Percentiles rank a stretch among this genome's conserved stretches.
These are phyloP conservation scores for Hericium rajendrae DNA, from an alignment of 768 basidiomycete species.

Conservation along the genomic window DNA sequence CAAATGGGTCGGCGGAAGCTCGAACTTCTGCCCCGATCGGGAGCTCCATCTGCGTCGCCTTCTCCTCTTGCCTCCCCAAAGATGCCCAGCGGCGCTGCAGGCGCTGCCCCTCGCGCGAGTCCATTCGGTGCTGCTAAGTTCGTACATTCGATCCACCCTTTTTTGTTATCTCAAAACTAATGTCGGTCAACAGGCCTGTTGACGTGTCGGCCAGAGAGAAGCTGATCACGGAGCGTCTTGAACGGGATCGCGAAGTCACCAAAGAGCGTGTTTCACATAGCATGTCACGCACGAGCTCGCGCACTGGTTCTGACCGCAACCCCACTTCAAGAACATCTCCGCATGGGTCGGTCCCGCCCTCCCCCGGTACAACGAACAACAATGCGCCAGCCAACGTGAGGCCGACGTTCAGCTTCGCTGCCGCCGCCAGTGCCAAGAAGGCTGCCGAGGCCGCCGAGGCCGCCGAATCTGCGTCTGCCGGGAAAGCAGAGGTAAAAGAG, in stretches of 20 bases:
- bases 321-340: constrained; percentile 19
- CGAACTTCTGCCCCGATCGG: constrained; percentile 76
- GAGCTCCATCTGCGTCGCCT: constrained; percentile 51
- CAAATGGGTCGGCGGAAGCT: constrained; percentile 72
- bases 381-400: constrained; percentile 42
- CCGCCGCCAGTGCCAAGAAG: constrained; percentile 49
- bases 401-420: constrained; percentile 75
- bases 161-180: background rate
- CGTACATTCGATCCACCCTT: constrained; percentile 11
- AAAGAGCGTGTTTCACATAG: constrained; percentile 27
- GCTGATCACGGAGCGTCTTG: constrained; percentile 61
- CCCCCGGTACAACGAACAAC: constrained; percentile 7
- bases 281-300: constrained; percentile 37
- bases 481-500: constrained; percentile 16
- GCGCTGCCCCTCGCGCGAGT: constrained; percentile 38
- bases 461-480: background rate
- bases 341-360: constrained; percentile 6
- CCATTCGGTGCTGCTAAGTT: constrained; percentile 88
- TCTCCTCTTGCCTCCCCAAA: constrained; percentile 77
- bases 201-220: constrained; percentile 73
- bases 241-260: constrained; percentile 45
- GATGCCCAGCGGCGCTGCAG: constrained; percentile 39
- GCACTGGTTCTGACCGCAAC: constrained; percentile 21
- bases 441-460: constrained; percentile 18
- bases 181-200: constrained; percentile 50